Base-by-base conservation (phyloP, 2,329 filamentous ascomycete genomes). In the Coniochaeta prunicola region DNA sequence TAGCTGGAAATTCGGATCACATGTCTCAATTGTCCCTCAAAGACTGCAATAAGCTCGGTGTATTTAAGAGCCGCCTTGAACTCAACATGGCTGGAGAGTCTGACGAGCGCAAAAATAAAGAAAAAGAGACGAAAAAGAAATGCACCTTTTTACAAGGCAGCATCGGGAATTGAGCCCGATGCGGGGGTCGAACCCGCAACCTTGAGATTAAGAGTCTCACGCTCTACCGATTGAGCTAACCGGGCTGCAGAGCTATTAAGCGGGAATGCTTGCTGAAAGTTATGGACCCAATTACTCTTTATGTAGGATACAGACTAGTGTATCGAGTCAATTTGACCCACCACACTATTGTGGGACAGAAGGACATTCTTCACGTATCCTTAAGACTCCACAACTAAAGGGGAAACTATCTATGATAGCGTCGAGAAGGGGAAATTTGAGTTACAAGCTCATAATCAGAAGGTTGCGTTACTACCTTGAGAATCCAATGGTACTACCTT, bases 131-230 rank as follows among this genome's bases (percentile, higher is more conserved):
- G n/a, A 26, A 50, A 50, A 50, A 50, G 45, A 50, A 17, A 28
- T 21, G 45, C 21, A 28, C 26, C 21, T 50, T 50, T 50, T 50
- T 28, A 4, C 2, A 17, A 50, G 45, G 45, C 15, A n/a, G 12
- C 67, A 69, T 70, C 65, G 62, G 70, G 69, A 71, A 68, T 71
- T 71, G 69, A 73, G 72, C 72, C 71, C 69, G 65, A 74, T 70
- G 74, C 73, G 74, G 75, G 75, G 74, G 73, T 77, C 76, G 57
- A 57, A 59, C 58, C 58, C 58, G 54, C 53, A 59, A 59, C 58
- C 54, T 56, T 56, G 54, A 56, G 54, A 56, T 56, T 56, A 56
- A 56, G 54, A 56, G 54, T 56, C 54, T 56, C 54, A 56, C 54
- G 54, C 54, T 56, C 54, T 56, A 56, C 54, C 54, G 54, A 56